These are phyloP conservation scores for Blastobotrys persicus DNA, from an alignment of 1,139 yeast species.

Conservation along the genomic window DNA sequence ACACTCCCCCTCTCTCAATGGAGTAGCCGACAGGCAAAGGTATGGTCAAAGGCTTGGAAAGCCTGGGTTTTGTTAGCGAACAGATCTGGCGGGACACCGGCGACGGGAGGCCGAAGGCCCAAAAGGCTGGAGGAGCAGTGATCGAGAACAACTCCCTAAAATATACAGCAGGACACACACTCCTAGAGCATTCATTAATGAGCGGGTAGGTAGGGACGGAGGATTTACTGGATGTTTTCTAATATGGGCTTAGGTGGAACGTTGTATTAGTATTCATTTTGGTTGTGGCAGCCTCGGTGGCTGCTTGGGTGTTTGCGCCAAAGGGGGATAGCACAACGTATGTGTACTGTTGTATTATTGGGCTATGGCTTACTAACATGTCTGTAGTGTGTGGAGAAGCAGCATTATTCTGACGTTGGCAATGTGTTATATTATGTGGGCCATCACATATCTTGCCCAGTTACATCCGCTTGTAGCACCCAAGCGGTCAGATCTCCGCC, in stretches of 20 bases:
- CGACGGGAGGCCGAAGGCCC: not conserved
- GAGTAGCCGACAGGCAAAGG: no score
- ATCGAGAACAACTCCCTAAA: slow-evolving; percentile 3
- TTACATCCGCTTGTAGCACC: slow-evolving; percentile 76
- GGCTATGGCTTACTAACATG: slow-evolving; percentile 10
- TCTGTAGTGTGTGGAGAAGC: slow-evolving; percentile 77
- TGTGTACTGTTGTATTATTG: slow-evolving; percentile 15
- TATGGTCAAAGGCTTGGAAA: no score
- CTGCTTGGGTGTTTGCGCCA: slow-evolving; percentile 65
- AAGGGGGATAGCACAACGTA: slow-evolving; percentile 51
- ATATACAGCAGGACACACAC: slow-evolving; percentile 5
- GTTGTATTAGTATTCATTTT: slow-evolving; percentile 64
- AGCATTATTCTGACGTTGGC: slow-evolving; percentile 77
- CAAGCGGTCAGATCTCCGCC: slow-evolving; percentile 66
- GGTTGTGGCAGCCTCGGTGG: slow-evolving; percentile 57
- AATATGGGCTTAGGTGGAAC: slow-evolving; percentile 51
- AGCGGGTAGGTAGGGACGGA: slow-evolving; percentile 5
- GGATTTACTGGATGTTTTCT: not conserved
- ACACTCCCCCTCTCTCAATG: no score
- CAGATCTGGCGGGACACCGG: no score
- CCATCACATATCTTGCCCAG: slow-evolving; percentile 77
- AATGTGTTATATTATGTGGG: slow-evolving; percentile 89
- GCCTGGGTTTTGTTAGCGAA: no score
- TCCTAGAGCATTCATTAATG: not conserved
- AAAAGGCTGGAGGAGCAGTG: not conserved